These are phyloP conservation scores for Sporothrix luriei DNA, from an alignment of 2,329 filamentous ascomycete species.

Conservation along the genomic window DNA sequence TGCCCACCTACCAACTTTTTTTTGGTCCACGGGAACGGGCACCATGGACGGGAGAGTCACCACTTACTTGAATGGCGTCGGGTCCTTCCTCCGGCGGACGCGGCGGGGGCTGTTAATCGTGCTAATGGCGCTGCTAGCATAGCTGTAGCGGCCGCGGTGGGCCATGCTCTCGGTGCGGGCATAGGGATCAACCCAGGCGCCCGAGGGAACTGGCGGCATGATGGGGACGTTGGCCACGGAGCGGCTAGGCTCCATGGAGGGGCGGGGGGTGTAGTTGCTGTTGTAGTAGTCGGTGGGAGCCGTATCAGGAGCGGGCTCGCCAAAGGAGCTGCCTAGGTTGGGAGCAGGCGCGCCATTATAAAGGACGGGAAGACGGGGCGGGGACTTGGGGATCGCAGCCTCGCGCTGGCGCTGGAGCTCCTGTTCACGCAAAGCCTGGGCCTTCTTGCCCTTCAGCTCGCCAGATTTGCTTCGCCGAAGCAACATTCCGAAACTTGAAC, in stretches of 20 bases:
- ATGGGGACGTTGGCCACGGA: constrained; percentile 52
- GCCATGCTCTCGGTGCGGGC: constrained; percentile 92
- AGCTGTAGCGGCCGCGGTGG: constrained; percentile 92
- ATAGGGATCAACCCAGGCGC: constrained; percentile 72
- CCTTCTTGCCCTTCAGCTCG: constrained; percentile 66
- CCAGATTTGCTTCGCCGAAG: constrained; percentile 69
- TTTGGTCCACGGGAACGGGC: no score
- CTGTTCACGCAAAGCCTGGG: constrained; percentile 55
- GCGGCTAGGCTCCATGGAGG: constrained; percentile 58
- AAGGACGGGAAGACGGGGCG: constrained; percentile 58
- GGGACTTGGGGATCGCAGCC: constrained; percentile 50
- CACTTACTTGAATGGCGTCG: constrained; percentile 95
- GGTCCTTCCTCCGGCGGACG: constrained; percentile 92
- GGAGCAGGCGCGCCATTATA: constrained; percentile 52
- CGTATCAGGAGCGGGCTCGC: constrained; percentile 59
- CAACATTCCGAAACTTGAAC: constrained; percentile 60
- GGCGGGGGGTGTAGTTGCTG: constrained; percentile 45
- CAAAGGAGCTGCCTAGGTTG: constrained; percentile 50
- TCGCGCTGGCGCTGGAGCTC: constrained; percentile 57
- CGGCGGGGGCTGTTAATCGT: constrained; percentile 90
- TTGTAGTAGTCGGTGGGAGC: constrained; percentile 32
- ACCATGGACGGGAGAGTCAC: background rate
- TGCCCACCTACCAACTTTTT: no score
- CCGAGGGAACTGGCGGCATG: constrained; percentile 62
- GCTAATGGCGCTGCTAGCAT: constrained; percentile 88